phyloP scores from a whole-genome alignment of 192 early-diverging fungal species.

The Rhizophagus clarus region DNA sequence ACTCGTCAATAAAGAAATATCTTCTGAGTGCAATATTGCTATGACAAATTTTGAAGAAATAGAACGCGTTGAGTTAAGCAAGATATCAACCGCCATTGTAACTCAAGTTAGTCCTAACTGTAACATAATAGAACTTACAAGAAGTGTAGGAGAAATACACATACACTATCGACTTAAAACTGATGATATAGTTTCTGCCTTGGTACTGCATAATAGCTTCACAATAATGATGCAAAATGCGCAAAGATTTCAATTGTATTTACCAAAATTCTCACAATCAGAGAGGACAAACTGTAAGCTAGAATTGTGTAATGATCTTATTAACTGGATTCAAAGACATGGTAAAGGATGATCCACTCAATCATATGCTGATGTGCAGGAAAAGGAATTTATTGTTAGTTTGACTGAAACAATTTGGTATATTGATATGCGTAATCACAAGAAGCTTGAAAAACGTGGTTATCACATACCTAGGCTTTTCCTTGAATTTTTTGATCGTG shows the following conservation, averaged over 20 bases:
- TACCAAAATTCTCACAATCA: not conserved
- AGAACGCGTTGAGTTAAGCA: not conserved
- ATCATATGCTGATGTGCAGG: not conserved
- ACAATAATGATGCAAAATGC: slow-evolving; percentile 19
- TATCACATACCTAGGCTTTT: not conserved
- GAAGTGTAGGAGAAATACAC: not conserved
- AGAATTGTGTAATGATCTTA: not conserved
- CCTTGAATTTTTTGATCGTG: slow-evolving; percentile 1
- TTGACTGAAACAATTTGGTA: not conserved
- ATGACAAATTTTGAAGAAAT: not conserved
- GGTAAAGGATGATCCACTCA: not conserved
- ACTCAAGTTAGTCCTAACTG: slow-evolving; percentile 1
- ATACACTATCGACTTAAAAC: not conserved
- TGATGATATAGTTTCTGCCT: not conserved
- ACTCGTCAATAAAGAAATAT: not conserved
- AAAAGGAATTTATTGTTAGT: not conserved
- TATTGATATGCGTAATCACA: slow-evolving; percentile 3
- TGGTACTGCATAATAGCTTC: not conserved
- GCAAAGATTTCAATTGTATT: not conserved
- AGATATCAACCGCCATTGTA: not conserved
- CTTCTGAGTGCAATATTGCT: not conserved
- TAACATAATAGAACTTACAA: not conserved
- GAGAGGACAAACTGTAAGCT: not conserved
- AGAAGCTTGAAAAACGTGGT: not conserved
- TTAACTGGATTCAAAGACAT: not conserved